These are phyloP conservation scores for Melampsora americana DNA, from an alignment of 1,284 basidiomycete genomes.

Conservation along the genomic window DNA sequence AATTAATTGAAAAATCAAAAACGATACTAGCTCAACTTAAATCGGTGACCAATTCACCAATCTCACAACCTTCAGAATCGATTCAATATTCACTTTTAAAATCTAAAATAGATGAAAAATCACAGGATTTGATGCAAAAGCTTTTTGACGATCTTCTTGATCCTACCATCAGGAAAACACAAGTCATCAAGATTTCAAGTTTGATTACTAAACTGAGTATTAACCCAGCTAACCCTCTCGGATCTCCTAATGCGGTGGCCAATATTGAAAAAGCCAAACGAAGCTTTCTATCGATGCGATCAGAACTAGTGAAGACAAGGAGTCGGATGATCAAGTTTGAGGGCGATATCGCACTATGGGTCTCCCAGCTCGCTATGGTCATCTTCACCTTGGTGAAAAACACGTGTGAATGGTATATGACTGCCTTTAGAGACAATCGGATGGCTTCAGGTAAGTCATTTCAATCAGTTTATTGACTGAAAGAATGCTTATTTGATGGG, in stretches of 20 bases:
- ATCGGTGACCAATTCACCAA: not conserved
- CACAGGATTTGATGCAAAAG: constrained; percentile 67
- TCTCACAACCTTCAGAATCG: not conserved
- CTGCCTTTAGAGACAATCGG: constrained; percentile 88
- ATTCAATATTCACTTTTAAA: constrained; percentile 45
- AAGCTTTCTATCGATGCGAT: constrained; percentile 76
- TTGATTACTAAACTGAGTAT: constrained; percentile 62
- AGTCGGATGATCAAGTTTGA: constrained; percentile 84
- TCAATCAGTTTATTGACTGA: not conserved
- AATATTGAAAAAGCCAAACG: constrained; percentile 74
- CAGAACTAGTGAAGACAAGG: constrained; percentile 69
- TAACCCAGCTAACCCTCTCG: not conserved
- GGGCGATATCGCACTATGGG: constrained; percentile 73
- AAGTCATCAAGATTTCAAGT: constrained; percentile 68
- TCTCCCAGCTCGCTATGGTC: constrained; percentile 75
- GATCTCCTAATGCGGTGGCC: constrained; percentile 57
- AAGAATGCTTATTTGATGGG: not conserved
- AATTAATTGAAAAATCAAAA: constrained; percentile 67
- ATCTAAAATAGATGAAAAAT: constrained; percentile 66
- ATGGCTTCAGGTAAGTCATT: constrained; percentile 72
- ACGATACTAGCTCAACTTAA: not conserved
- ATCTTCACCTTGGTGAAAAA: constrained; percentile 87
- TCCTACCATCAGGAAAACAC: constrained; percentile 72
- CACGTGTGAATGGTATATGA: constrained; percentile 95
- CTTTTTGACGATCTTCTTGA: constrained; percentile 72